These are phyloP conservation scores for Coniochaeta sp. DNA, from an alignment of 2,329 filamentous ascomycete genomes.

Conservation along the genomic window DNA sequence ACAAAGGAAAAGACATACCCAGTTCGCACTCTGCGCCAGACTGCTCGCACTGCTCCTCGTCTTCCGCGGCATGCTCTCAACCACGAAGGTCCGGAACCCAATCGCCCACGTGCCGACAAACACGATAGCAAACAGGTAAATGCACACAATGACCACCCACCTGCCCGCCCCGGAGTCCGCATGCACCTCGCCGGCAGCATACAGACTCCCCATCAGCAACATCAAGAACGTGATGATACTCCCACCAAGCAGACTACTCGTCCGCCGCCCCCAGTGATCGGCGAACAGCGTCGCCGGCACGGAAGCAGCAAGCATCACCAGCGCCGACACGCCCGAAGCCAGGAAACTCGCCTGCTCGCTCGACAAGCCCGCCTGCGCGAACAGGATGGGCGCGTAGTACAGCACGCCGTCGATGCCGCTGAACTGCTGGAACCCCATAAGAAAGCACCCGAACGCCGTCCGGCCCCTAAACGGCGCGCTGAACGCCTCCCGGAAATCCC, in stretches of 20 bases:
- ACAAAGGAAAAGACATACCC: conserved; percentile 23
- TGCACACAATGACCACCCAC: conserved; percentile 44
- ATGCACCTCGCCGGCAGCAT: conserved; percentile 33
- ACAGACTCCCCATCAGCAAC: conserved; percentile 45
- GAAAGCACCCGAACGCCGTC: conserved; percentile 47
- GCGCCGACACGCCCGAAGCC: conserved; percentile 51
- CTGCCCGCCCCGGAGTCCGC: conserved; percentile 27
- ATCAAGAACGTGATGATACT: conserved; percentile 41
- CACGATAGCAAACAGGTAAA: conserved; percentile 40
- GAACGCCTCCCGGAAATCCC: conserved; percentile 17
- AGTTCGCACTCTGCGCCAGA: conserved; percentile 46
- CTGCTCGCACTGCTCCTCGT: conserved; percentile 48
- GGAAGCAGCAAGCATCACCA: conserved; percentile 47
- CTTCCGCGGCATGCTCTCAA: conserved; percentile 48
- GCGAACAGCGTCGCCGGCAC: conserved; percentile 47
- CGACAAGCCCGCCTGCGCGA: conserved; percentile 50
- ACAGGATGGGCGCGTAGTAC: conserved; percentile 55
- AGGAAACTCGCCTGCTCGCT: conserved; percentile 46
- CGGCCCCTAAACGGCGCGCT: conserved; percentile 31
- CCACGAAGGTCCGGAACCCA: conserved; percentile 42
- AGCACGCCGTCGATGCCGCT: conserved; percentile 57
- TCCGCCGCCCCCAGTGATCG: conserved; percentile 49
- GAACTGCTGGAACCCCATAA: conserved; percentile 53
- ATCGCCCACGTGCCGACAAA: conserved; percentile 46
- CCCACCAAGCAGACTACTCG: conserved; percentile 45